Conservation (phyloP, 352 stramenopile species). For the Globisporangium emineosum region DNA sequence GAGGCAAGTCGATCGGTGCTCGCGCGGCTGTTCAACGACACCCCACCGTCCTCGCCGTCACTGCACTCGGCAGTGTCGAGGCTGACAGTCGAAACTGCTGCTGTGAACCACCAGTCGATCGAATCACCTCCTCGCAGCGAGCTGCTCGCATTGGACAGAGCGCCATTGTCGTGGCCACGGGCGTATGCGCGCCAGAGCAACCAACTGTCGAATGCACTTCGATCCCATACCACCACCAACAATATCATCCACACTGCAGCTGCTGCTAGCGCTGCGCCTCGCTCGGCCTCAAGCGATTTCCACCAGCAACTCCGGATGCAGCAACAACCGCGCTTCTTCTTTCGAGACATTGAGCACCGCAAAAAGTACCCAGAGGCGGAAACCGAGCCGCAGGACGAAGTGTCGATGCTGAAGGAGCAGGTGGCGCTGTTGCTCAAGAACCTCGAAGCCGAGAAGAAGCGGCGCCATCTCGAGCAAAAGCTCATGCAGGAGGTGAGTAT, state of each 20-base stretch:
- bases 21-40: background rate
- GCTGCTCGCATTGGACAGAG: background rate
- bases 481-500: slow-evolving; percentile 61
- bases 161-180: slow-evolving; percentile 9
- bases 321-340: slow-evolving; percentile 10
- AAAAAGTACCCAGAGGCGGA: background rate
- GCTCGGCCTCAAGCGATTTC: slow-evolving; percentile 1
- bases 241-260: background rate
- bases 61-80: slow-evolving; percentile 3
- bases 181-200: slow-evolving; percentile 2
- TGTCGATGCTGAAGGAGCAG: slow-evolving; percentile 47
- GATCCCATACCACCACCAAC: background rate
- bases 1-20: slow-evolving; percentile 4
- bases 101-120: background rate
- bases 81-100: slow-evolving; percentile 2
- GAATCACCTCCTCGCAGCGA: background rate
- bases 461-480: slow-evolving; percentile 53
- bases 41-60: background rate
- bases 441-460: slow-evolving; percentile 70
- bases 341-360: background rate
- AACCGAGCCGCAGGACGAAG: slow-evolving; percentile 26
- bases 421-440: slow-evolving; percentile 51
- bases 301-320: slow-evolving; percentile 10
- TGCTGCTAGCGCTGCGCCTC: background rate
- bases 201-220: background rate